These are phyloP conservation scores for Fusarium sp. DNA, from an alignment of 2,329 filamentous ascomycete genomes.

Conservation along the genomic window DNA sequence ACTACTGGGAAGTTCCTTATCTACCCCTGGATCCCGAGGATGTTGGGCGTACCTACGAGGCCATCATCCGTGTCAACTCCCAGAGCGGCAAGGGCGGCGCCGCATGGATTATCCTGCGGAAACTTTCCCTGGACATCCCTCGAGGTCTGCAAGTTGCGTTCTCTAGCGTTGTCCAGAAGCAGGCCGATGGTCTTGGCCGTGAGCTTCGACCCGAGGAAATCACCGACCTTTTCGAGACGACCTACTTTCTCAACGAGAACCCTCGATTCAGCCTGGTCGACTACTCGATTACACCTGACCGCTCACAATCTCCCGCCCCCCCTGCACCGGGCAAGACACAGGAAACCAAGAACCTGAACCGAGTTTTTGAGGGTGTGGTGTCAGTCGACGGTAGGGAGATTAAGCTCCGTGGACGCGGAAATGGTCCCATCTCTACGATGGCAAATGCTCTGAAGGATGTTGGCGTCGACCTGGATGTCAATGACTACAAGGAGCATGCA, in stretches of 20 bases:
- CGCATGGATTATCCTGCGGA: not conserved
- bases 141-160: not conserved
- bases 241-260: not conserved
- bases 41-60: not conserved
- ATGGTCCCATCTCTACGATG: conserved; percentile 89
- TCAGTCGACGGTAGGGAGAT: conserved; percentile 84
- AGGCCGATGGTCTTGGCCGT: not conserved
- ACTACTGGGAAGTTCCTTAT: not conserved
- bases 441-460: conserved; percentile 82
- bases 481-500: conserved; percentile 82
- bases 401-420: conserved; percentile 81
- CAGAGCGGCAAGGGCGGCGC: not conserved
- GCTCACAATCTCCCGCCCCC: not conserved
- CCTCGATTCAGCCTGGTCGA: conserved; percentile 1
- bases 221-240: not conserved
- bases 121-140: not conserved
- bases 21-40: not conserved
- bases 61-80: not conserved
- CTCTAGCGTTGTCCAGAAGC: not conserved
- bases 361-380: conserved; percentile 88
- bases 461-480: conserved; percentile 87
- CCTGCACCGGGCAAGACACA: not conserved
- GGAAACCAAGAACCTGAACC: not conserved
- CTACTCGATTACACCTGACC: conserved; percentile 1
- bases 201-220: not conserved